phyloP scores from a whole-genome alignment of 2,329 filamentous ascomycete species.

The Metarhizium brunneum region DNA sequence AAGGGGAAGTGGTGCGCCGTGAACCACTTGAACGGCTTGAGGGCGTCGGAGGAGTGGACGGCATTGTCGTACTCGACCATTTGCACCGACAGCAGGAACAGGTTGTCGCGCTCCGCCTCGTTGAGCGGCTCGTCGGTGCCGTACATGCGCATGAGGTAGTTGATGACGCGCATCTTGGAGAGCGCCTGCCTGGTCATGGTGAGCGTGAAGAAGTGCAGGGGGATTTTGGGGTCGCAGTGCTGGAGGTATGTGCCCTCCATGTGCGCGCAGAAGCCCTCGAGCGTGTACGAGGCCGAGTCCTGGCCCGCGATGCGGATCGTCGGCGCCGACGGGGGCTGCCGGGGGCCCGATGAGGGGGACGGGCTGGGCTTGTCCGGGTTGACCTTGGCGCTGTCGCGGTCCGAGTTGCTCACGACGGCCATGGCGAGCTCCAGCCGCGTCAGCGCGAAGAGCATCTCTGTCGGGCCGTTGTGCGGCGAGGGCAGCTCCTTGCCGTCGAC shows the following conservation, averaged over 20 bases:
- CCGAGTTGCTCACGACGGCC: constrained; percentile 38
- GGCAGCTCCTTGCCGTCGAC: constrained; percentile 46
- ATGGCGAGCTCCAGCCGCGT: constrained; percentile 48
- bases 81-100: constrained; percentile 45
- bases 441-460: constrained; percentile 52
- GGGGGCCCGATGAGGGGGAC: constrained; percentile 12
- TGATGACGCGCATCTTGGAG: constrained; percentile 46
- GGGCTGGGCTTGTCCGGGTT: constrained; percentile 17
- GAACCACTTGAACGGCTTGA: constrained; percentile 49
- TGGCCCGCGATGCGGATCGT: constrained; percentile 39
- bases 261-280: constrained; percentile 44
- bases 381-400: constrained; percentile 25
- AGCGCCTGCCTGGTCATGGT: constrained; percentile 47
- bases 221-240: constrained; percentile 48
- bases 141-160: constrained; percentile 41
- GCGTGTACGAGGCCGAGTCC: constrained; percentile 36
- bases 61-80: constrained; percentile 52
- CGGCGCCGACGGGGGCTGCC: constrained; percentile 16
- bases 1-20: constrained; percentile 51
- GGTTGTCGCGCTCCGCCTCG: constrained; percentile 38
- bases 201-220: constrained; percentile 49
- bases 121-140: constrained; percentile 30
- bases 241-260: constrained; percentile 47
- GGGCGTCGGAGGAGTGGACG: constrained; percentile 39
- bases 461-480: constrained; percentile 38